Conservation (phyloP, 2,329 filamentous ascomycete genomes). For the Sclerotinia subarctica region DNA sequence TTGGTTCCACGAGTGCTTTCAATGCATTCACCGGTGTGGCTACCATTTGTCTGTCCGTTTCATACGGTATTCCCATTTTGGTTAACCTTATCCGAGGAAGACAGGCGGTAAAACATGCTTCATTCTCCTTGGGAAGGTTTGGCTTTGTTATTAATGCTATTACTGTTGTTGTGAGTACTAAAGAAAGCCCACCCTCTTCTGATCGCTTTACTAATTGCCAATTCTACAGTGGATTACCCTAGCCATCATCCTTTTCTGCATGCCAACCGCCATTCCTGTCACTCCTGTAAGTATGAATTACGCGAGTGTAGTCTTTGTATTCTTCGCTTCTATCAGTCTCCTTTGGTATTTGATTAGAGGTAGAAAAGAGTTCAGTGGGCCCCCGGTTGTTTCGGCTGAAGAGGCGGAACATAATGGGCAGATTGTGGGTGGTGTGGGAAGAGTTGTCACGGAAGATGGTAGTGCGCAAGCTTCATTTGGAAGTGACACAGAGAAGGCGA, state of each 20-base stretch:
- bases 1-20: conserved; percentile 73
- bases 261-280: conserved; percentile 63
- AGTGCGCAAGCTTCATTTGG: conserved; percentile 15
- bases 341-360: conserved; percentile 63
- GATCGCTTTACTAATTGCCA: background rate
- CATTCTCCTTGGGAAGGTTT: conserved; percentile 66
- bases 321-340: conserved; percentile 57
- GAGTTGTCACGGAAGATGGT: conserved; percentile 25
- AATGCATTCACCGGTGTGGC: conserved; percentile 77
- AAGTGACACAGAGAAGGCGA: conserved; percentile 19
- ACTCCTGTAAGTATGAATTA: conserved; percentile 61
- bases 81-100: conserved; percentile 66
- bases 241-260: conserved; percentile 70
- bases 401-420: conserved; percentile 32
- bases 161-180: conserved; percentile 47
- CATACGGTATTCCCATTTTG: conserved; percentile 72
- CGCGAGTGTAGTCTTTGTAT: conserved; percentile 62
- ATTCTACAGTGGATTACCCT: conserved; percentile 59
- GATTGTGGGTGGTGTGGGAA: conserved; percentile 28
- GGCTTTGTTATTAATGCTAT: conserved; percentile 66
- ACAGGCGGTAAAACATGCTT: conserved; percentile 61
- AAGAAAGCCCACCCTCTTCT: background rate
- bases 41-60: conserved; percentile 73
- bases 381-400: conserved; percentile 38
- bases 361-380: conserved; percentile 61